phyloP scores from a whole-genome alignment of 2,329 filamentous ascomycete genomes.

The Blastomyces percursus region DNA sequence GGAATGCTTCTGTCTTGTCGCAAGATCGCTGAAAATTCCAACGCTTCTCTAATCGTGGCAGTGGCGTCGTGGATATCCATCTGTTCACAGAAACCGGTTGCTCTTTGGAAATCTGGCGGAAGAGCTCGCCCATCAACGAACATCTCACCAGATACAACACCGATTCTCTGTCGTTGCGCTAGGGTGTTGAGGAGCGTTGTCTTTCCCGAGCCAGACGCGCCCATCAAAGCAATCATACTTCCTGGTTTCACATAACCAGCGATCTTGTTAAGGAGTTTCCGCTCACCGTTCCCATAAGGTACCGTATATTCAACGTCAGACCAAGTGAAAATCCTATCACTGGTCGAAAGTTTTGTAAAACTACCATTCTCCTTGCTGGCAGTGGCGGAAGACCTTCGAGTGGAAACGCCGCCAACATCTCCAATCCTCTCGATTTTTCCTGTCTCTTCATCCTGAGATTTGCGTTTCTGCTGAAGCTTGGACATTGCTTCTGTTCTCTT shows the following conservation, averaged over 20 bases:
- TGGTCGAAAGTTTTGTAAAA: slow-evolving; percentile 38
- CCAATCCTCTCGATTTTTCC: slow-evolving; percentile 12
- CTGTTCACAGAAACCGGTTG: slow-evolving; percentile 61
- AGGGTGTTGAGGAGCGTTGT: slow-evolving; percentile 70
- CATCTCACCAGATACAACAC: slow-evolving; percentile 57
- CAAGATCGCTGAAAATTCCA: slow-evolving; percentile 58
- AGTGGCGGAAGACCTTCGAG: neutral
- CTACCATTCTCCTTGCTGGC: neutral
- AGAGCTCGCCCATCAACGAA: slow-evolving; percentile 57
- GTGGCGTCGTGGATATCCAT: slow-evolving; percentile 61
- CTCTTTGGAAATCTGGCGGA: slow-evolving; percentile 53
- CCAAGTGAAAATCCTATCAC: slow-evolving; percentile 61
- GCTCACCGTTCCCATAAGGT: slow-evolving; percentile 51
- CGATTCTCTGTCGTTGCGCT: slow-evolving; percentile 58
- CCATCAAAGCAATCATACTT: slow-evolving; percentile 69
- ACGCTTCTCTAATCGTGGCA: slow-evolving; percentile 55
- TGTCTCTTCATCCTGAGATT: slow-evolving; percentile 22
- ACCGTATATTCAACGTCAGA: slow-evolving; percentile 61
- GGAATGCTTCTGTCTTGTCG: slow-evolving; percentile 48
- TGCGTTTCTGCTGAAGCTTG: slow-evolving; percentile 42
- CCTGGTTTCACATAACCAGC: slow-evolving; percentile 72
- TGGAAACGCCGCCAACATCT: neutral
- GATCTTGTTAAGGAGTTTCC: slow-evolving; percentile 56
- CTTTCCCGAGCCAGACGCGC: slow-evolving; percentile 72
- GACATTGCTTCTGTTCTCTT: slow-evolving; percentile 41